phyloP scores from a whole-genome alignment of 305 asterid species.

The Fraxinus baroniana region DNA sequence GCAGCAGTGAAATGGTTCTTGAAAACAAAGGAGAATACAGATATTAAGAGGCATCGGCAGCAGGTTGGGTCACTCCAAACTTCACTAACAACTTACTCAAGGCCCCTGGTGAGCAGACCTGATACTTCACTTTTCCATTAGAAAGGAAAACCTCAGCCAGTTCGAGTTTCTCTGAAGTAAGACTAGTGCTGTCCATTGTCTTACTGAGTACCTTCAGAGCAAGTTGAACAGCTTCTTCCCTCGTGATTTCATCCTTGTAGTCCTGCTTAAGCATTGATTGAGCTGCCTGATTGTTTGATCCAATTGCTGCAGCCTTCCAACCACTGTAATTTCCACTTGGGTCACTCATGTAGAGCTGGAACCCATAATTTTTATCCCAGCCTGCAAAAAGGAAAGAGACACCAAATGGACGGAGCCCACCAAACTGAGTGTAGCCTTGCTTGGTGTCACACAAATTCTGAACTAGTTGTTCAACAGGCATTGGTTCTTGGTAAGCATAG shows the following conservation, averaged over 20 bases:
- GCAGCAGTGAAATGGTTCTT: background rate
- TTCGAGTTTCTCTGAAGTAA: constrained; percentile 49
- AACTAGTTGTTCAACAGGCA: constrained; percentile 55
- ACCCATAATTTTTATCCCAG: constrained; percentile 52
- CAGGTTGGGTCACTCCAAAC: constrained; percentile 54
- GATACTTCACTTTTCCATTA: constrained; percentile 44
- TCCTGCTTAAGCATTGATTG: constrained; percentile 56
- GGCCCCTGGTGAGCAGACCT: constrained; percentile 46
- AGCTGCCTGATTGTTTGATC: constrained; percentile 54
- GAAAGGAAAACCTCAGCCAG: constrained; percentile 46
- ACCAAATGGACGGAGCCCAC: constrained; percentile 56
- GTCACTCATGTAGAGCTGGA: constrained; percentile 56
- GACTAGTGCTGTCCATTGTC: constrained; percentile 57
- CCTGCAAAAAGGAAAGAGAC: constrained; percentile 55
- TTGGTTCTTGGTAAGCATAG: constrained; percentile 46
- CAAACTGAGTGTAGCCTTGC: constrained; percentile 54
- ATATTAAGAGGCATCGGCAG: constrained; percentile 42
- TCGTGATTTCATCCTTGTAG: constrained; percentile 48
- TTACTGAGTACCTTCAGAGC: constrained; percentile 50
- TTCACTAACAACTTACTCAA: constrained; percentile 38
- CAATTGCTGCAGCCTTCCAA: constrained; percentile 57
- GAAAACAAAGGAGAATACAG: constrained; percentile 6
- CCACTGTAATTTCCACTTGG: constrained; percentile 56
- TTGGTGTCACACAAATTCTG: constrained; percentile 53
- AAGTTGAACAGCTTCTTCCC: constrained; percentile 50